A percentile compares a stretch with the other conserved stretches of the same genome.
These are phyloP conservation scores for Clonostachys byssicola DNA, from an alignment of 2,329 filamentous ascomycete species.

Conservation along the genomic window DNA sequence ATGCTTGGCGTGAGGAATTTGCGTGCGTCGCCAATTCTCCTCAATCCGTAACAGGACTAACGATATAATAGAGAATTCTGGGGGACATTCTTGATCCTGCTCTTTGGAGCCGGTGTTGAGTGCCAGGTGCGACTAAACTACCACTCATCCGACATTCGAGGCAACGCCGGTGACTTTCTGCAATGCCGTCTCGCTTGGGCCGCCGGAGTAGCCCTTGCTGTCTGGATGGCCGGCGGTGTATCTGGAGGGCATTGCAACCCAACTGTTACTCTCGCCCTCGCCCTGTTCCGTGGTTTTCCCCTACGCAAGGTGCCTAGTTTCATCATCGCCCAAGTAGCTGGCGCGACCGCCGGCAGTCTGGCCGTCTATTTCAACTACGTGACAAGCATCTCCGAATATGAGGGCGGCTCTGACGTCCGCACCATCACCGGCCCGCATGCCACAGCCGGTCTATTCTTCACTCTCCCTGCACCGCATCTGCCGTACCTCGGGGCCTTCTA, in stretches of 20 bases:
- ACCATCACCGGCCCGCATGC: not conserved
- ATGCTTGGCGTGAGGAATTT: constrained; percentile 1
- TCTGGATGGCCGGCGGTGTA: not conserved
- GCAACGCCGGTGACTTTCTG: not conserved
- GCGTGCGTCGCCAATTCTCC: not conserved
- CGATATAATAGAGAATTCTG: not conserved
- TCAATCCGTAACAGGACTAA: not conserved
- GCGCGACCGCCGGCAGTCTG: not conserved
- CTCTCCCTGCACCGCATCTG: not conserved
- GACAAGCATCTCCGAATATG: not conserved
- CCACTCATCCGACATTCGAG: not conserved
- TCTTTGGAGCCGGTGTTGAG: constrained; percentile 1
- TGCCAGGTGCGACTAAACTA: constrained; percentile 1
- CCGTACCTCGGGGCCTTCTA: not conserved
- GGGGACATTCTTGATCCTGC: not conserved
- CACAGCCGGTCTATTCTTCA: not conserved
- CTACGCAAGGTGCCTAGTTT: not conserved
- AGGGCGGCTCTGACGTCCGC: not conserved
- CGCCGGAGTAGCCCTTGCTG: not conserved
- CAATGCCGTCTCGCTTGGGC: constrained; percentile 1
- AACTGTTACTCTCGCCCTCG: not conserved
- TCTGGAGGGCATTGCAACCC: constrained; percentile 1
- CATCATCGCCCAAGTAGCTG: not conserved
- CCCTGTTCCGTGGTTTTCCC: not conserved
- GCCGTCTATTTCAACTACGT: not conserved